phyloP scores from a whole-genome alignment of 208 protist species.

The Naegleria fowleri region DNA sequence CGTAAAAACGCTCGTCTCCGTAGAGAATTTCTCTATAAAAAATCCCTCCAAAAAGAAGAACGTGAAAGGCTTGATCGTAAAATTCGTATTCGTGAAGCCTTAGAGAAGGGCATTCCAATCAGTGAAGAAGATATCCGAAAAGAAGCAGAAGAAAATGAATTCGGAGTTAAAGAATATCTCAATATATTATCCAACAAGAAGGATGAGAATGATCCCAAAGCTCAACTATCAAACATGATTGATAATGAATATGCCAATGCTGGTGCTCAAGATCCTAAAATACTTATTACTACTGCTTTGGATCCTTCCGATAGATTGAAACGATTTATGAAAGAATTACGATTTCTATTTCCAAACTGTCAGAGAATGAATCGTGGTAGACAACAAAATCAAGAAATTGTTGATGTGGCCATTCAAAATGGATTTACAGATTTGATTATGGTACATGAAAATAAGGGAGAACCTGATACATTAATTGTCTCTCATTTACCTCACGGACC shows the following conservation, averaged over 20 bases:
- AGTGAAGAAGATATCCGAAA: not conserved
- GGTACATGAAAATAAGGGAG: constrained; percentile 94
- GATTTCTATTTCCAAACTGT: constrained; percentile 95
- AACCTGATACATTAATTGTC: constrained; percentile 93
- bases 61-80: constrained; percentile 16
- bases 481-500: constrained; percentile 97
- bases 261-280: constrained; percentile 88
- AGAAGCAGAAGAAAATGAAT: constrained; percentile 27
- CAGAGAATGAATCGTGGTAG: constrained; percentile 94
- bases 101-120: constrained; percentile 53
- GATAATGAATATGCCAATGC: constrained; percentile 96
- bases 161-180: constrained; percentile 16
- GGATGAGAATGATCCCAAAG: constrained; percentile 79
- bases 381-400: constrained; percentile 70
- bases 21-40: constrained; percentile 20
- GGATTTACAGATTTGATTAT: constrained; percentile 96
- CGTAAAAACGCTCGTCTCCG: constrained; percentile 10
- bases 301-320: constrained; percentile 87
- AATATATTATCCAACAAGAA: constrained; percentile 66
- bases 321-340: constrained; percentile 97
- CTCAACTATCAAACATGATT: constrained; percentile 52
- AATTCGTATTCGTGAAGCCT: constrained; percentile 48
- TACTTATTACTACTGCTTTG: constrained; percentile 97
- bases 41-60: not conserved
- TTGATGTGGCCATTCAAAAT: constrained; percentile 36